A percentile compares a stretch with the other conserved stretches of the same genome.
phyloP scores from a whole-genome alignment of 768 basidiomycete genomes.

The Auriscalpium vulgare region DNA sequence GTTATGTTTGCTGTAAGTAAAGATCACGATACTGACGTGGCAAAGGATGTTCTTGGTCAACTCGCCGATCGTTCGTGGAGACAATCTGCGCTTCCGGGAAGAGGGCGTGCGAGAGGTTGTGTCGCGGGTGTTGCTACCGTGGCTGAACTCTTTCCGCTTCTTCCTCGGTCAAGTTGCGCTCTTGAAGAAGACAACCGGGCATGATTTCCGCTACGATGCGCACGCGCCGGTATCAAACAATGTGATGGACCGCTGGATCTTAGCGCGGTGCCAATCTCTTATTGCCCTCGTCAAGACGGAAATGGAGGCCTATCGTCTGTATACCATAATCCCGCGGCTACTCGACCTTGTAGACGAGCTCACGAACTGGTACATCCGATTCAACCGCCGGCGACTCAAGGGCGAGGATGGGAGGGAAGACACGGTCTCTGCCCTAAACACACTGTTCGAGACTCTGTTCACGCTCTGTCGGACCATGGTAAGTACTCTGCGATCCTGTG shows the following conservation, averaged over 20 bases:
- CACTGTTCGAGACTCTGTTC: conserved; percentile 90
- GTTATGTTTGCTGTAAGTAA: not conserved
- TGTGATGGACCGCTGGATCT: conserved; percentile 98
- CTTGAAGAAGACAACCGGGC: conserved; percentile 69
- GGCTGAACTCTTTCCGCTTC: conserved; percentile 99
- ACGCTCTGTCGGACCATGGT: conserved; percentile 96
- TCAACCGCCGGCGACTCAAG: conserved; percentile 93
- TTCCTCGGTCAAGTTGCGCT: conserved; percentile 92
- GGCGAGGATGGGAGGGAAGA: conserved; percentile 90
- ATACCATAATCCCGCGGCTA: conserved; percentile 94
- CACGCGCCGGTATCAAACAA: conserved; percentile 78
- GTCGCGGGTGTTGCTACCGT: conserved; percentile 92
- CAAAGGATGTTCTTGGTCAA: conserved; percentile 95
- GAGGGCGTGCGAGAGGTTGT: conserved; percentile 96
- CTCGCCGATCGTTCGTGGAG: conserved; percentile 95
- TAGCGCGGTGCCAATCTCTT: conserved; percentile 95
- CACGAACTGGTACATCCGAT: conserved; percentile 99
- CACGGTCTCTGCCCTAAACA: conserved; percentile 83
- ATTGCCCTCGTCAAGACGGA: conserved; percentile 87
- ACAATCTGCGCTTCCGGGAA: conserved; percentile 96
- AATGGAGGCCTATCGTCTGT: conserved; percentile 96
- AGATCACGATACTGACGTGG: not conserved
- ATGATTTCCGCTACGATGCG: conserved; percentile 82
- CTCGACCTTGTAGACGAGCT: conserved; percentile 91
- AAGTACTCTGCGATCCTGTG: conserved; percentile 18